Percentiles rank a stretch among this genome's conserved stretches.
phyloP scores from a whole-genome alignment of 305 asterid genomes.

The Coffea humblotiana region DNA sequence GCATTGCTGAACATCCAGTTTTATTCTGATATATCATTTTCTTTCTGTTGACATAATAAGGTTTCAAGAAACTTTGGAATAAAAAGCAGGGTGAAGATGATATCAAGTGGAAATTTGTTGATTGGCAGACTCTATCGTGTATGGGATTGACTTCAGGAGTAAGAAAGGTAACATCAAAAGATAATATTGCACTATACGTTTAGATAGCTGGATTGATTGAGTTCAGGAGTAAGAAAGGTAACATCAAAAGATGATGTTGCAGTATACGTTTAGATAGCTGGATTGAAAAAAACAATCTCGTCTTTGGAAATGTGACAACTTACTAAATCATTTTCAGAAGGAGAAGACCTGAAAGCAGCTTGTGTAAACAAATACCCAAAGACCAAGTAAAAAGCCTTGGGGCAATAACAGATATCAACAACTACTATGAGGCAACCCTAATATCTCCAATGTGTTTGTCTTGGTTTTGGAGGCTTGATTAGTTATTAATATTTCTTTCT shows the following conservation, averaged over 20 bases:
- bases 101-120: slow-evolving; percentile 70
- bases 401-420: background rate
- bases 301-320: background rate
- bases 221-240: too few species aligned
- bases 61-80: slow-evolving; percentile 32
- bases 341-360: background rate
- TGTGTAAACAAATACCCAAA: background rate
- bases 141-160: slow-evolving; percentile 96
- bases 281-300: background rate
- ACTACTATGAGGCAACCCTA: background rate
- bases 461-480: slow-evolving; percentile 4
- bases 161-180: slow-evolving; percentile 66
- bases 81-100: slow-evolving; percentile 35
- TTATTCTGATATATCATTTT: slow-evolving; percentile 18
- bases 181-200: background rate
- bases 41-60: slow-evolving; percentile 43
- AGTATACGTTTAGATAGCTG: background rate
- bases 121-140: slow-evolving; percentile 54
- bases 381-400: background rate
- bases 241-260: too few species aligned
- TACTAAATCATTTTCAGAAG: background rate
- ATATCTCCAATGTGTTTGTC: background rate
- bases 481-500: background rate
- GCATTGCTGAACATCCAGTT: slow-evolving; percentile 1
- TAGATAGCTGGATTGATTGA: too few species aligned